Conservation (phyloP, 495 filamentous ascomycete species). For the Aspergillus hancockii region DNA sequence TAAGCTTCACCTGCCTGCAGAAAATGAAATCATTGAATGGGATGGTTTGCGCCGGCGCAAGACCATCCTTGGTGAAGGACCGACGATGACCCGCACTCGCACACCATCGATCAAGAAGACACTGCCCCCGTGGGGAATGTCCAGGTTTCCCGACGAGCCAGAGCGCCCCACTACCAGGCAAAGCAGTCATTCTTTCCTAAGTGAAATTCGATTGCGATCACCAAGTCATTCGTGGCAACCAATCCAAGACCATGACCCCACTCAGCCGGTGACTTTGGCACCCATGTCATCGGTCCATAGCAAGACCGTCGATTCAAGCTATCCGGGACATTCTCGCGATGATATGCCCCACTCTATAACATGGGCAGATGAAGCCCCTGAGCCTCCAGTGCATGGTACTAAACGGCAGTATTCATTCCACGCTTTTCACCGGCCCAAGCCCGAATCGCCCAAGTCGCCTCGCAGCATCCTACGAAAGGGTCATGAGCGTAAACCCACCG, state of each 20-base stretch:
- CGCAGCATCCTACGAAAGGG: conserved; percentile 47
- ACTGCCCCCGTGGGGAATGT: conserved; percentile 87
- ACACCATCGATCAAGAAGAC: conserved; percentile 46
- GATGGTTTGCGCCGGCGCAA: conserved; percentile 85
- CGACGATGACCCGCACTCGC: conserved; percentile 35
- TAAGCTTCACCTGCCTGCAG: conserved; percentile 68
- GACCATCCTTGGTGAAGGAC: conserved; percentile 61
- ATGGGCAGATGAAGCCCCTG: conserved; percentile 37
- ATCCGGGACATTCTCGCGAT: conserved; percentile 34
- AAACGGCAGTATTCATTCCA: conserved; percentile 90
- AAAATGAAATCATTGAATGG: conserved; percentile 84
- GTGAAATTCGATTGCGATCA: conserved; percentile 57
- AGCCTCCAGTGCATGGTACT: conserved; percentile 28
- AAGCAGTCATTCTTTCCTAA: conserved; percentile 49
- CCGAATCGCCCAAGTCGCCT: conserved; percentile 34
- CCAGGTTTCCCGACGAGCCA: conserved; percentile 66
- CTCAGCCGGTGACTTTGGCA: conserved; percentile 24
- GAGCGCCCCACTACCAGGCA: conserved; percentile 34
- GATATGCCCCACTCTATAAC: conserved; percentile 40
- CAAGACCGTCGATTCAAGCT: conserved; percentile 47
- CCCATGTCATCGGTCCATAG: conserved; percentile 18
- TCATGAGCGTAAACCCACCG: conserved; percentile 56
- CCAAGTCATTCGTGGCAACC: conserved; percentile 38
- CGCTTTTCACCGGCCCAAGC: conserved; percentile 64
- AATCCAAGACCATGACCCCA: conserved; percentile 31